A percentile compares a stretch with the other conserved stretches of the same genome.
Conservation (phyloP, 441 rosid species). For the Raphanus hybrid region DNA sequence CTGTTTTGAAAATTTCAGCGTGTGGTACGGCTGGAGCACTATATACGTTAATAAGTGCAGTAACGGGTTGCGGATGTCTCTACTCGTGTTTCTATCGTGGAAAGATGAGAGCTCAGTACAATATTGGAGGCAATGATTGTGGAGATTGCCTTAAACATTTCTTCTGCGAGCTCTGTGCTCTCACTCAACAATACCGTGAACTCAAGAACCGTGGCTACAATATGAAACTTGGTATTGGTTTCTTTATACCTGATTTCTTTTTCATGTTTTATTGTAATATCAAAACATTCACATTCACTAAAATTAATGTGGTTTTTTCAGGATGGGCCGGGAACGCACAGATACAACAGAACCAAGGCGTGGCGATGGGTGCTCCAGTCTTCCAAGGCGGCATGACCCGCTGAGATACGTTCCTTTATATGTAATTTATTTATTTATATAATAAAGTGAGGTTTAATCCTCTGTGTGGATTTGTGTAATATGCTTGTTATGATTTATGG, state of each 20-base stretch:
- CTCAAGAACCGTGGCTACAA: slow-evolving; percentile 10
- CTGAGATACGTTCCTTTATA: too few species aligned
- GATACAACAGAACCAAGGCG: slow-evolving; percentile 32
- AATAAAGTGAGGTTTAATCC: slow-evolving; percentile 2
- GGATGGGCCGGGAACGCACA: slow-evolving; percentile 38
- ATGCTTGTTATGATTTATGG: slow-evolving; percentile 15
- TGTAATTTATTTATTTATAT: not conserved
- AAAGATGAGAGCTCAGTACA: slow-evolving; percentile 54
- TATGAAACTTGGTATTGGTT: too few species aligned
- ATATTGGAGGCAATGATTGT: slow-evolving; percentile 36
- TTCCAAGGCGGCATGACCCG: slow-evolving; percentile 22
- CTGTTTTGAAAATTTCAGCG: slow-evolving; percentile 25
- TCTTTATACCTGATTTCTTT: too few species aligned
- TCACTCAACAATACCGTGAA: slow-evolving; percentile 59
- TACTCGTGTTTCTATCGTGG: slow-evolving; percentile 53
- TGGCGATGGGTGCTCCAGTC: slow-evolving; percentile 42
- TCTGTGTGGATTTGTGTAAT: slow-evolving; percentile 15
- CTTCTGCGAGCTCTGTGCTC: slow-evolving; percentile 57
- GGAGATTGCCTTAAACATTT: slow-evolving; percentile 48
- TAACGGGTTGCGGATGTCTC: slow-evolving; percentile 45
- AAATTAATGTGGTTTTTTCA: not conserved
- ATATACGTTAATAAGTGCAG: slow-evolving; percentile 40
- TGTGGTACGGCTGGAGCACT: slow-evolving; percentile 46
- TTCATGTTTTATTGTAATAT: too few species aligned
- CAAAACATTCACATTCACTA: not conserved